Evolutionary conservation across 2,329 filamentous ascomycete species (phyloP).

Genomic region (Neofusicoccum sp.): DNA sequence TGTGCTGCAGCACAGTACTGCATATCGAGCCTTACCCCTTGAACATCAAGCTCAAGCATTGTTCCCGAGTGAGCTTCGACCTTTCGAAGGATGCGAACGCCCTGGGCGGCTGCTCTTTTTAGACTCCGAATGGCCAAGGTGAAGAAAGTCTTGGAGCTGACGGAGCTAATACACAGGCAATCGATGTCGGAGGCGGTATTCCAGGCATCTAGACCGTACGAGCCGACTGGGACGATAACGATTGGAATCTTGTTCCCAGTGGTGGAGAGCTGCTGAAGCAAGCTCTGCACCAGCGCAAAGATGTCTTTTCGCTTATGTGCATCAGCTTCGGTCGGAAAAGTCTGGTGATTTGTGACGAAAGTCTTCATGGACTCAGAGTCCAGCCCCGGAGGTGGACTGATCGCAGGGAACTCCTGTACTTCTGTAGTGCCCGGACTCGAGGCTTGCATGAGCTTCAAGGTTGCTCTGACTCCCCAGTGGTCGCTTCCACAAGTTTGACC

Average conservation of each 20-base stretch:
- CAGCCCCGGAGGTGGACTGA: neutral
- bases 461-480: constrained; percentile 55
- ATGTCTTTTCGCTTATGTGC: constrained; percentile 42
- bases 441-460: constrained; percentile 25
- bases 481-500: constrained; percentile 34
- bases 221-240: constrained; percentile 62
- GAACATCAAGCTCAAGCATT: constrained; percentile 63
- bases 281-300: constrained; percentile 46
- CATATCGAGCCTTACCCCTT: constrained; percentile 59
- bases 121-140: constrained; percentile 57
- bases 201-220: constrained; percentile 64
- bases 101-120: constrained; percentile 44
- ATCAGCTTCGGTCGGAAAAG: constrained; percentile 52
- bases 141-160: constrained; percentile 62
- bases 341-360: constrained; percentile 38
- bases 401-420: neutral
- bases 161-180: constrained; percentile 62
- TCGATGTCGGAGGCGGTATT: constrained; percentile 62
- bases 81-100: constrained; percentile 54
- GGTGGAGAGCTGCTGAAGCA: constrained; percentile 39
- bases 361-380: constrained; percentile 37
- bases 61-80: constrained; percentile 60
- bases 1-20: constrained; percentile 63
- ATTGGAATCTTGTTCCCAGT: constrained; percentile 36
- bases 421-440: constrained; percentile 2